These are phyloP conservation scores for Fistulifera pelliculosa DNA, from an alignment of 108 stramenopile species.

Conservation along the genomic window DNA sequence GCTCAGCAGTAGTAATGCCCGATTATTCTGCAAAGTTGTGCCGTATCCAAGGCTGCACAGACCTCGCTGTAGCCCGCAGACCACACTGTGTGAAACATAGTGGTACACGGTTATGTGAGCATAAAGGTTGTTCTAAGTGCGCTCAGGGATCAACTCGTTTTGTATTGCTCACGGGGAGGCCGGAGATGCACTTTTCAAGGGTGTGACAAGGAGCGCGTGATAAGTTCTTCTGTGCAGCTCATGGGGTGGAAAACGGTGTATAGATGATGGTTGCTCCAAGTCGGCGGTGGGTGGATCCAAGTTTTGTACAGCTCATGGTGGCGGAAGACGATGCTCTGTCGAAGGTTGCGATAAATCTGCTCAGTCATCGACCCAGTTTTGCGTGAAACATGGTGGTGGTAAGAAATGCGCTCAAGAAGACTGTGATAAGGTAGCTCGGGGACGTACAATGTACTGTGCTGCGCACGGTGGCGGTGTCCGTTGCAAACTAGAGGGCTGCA, in stretches of 20 bases:
- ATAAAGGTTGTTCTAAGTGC: constrained; percentile 68
- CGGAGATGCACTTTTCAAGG: constrained; percentile 87
- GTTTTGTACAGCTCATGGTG: constrained; percentile 94
- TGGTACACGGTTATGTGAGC: constrained; percentile 80
- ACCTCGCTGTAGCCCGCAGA: constrained; percentile 41
- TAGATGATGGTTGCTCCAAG: constrained; percentile 83
- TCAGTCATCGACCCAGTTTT: constrained; percentile 90
- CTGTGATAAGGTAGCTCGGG: constrained; percentile 81
- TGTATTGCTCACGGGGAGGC: constrained; percentile 98
- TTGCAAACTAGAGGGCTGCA: constrained; percentile 91
- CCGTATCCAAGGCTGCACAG: constrained; percentile 75
- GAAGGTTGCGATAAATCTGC: constrained; percentile 89
- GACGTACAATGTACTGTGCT: constrained; percentile 81
- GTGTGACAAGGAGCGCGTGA: constrained; percentile 89
- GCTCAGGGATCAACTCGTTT: constrained; percentile 88
- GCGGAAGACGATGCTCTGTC: constrained; percentile 87
- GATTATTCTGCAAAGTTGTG: constrained; percentile 20
- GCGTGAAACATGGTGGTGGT: constrained; percentile 98
- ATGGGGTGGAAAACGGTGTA: constrained; percentile 97
- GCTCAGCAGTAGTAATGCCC: too few species aligned
- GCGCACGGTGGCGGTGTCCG: constrained; percentile 94
- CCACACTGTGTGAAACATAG: constrained; percentile 73
- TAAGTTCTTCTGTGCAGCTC: constrained; percentile 85
- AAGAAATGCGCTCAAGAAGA: constrained; percentile 71
- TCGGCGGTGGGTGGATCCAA: constrained; percentile 94